Conservation (phyloP, 106 monocot species). For the Platanthera guangdongensis region DNA sequence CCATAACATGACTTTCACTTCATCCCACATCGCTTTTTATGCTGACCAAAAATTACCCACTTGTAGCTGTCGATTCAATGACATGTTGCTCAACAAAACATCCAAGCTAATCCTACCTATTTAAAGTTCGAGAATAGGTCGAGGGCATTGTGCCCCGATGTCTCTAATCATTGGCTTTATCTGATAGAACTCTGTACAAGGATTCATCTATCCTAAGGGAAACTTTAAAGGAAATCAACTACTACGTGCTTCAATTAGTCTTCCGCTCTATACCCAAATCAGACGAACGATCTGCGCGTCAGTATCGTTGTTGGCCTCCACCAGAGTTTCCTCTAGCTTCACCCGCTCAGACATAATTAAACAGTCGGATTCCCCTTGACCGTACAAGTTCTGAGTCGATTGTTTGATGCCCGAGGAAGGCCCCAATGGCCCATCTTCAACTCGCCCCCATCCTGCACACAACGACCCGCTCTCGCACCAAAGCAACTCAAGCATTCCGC, state of each 20-base stretch:
- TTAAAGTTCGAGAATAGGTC: conserved; percentile 2
- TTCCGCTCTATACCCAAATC: conserved; percentile 11
- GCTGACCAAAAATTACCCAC: conserved; percentile 14
- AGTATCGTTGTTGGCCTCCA: neutral
- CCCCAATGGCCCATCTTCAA: no score
- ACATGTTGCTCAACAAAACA: neutral
- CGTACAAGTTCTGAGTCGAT: no score
- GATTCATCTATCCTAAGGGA: neutral
- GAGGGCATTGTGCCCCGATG: neutral
- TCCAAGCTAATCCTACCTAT: neutral
- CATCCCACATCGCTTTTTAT: conserved; percentile 11
- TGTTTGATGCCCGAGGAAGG: no score
- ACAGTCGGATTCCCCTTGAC: no score
- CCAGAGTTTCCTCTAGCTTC: no score
- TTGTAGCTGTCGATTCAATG: neutral
- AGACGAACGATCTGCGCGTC: neutral
- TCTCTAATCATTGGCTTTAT: conserved; percentile 1
- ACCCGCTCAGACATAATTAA: no score
- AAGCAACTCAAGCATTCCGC: no score
- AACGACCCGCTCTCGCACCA: no score
- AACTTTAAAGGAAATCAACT: neutral
- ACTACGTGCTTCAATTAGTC: conserved; percentile 13
- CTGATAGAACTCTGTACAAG: neutral
- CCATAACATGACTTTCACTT: neutral
- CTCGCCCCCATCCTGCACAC: no score